Percentiles rank a stretch among this genome's conserved stretches.
Conservation (phyloP, 768 basidiomycete genomes). For the Mycena latifolia region DNA sequence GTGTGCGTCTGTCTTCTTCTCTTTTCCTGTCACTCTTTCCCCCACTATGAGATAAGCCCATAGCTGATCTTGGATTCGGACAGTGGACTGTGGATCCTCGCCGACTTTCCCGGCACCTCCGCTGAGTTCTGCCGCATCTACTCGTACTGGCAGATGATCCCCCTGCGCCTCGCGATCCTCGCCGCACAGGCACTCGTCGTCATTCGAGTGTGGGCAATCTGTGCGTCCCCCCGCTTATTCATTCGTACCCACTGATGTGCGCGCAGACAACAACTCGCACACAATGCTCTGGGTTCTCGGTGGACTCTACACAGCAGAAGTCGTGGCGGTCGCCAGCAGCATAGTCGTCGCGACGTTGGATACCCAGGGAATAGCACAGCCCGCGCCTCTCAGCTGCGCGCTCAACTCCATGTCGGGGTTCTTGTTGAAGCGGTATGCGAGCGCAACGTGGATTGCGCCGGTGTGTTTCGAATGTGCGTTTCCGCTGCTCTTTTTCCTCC, state of each 20-base stretch:
- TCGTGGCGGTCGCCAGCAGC: constrained; percentile 1
- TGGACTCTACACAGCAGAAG: constrained; percentile 21
- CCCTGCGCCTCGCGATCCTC: constrained; percentile 32
- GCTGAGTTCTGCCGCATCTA: constrained; percentile 30
- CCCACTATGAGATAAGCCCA: neutral
- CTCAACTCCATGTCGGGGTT: constrained; percentile 17
- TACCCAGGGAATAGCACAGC: constrained; percentile 28
- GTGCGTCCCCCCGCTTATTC: constrained; percentile 9
- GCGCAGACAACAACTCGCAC: constrained; percentile 33
- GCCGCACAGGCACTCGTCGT: constrained; percentile 33
- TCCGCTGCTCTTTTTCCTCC: no score
- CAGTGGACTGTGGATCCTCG: constrained; percentile 31
- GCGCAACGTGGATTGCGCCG: constrained; percentile 36
- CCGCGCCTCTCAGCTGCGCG: constrained; percentile 26
- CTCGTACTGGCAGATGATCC: constrained; percentile 35
- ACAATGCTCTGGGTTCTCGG: constrained; percentile 27
- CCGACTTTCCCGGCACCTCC: constrained; percentile 27
- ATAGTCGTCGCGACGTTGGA: constrained; percentile 20
- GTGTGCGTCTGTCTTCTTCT: constrained; percentile 13
- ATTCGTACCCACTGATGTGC: neutral
- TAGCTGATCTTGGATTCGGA: neutral
- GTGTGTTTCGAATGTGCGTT: constrained; percentile 36
- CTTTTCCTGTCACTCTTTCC: no score
- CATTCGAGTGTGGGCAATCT: constrained; percentile 35
- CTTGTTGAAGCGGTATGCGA: constrained; percentile 16